Evolutionary conservation across 2,329 filamentous ascomycete species (phyloP), one percentile per base, ranked within the genome.

Genomic region (Alternaria infectoria): DNA sequence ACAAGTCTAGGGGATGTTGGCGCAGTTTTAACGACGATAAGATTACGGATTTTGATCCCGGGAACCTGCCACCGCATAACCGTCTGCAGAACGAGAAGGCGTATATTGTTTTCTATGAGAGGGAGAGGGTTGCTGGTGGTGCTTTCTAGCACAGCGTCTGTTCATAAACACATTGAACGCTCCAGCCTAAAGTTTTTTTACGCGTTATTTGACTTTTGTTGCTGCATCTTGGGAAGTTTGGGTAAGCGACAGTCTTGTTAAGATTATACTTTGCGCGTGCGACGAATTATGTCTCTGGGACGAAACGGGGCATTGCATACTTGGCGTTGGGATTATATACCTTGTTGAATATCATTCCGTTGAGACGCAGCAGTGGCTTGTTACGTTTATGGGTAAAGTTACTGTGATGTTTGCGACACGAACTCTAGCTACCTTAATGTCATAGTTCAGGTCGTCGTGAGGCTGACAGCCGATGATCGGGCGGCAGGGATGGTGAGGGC

Each of bases 41-140:
- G 58, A 81, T 85, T 12, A 81, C 76, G 4, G 87, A 90, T 65
- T 87, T 90, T 62, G 84, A 87, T 68, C 88, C 88, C 0, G 82
- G 81, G 6, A 82, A 83, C 58, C 70, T 87, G 45, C 78, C 81
- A 10, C 65, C 76, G 8, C 78, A 82, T n/a, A 83, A 86, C 46
- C 81, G 83, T 44, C 69, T 90, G 69, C 86, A 88, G 77, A 89
- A 88, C 68, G 86, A 88, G 71, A 86, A 88, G 76, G 88, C 88
- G 28, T 90, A 90, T 76, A 86, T 90, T 75, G 84, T 90, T 64
- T 90, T 90, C 78, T 90, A 88, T 75, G 86, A 87, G 79, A 74
- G 77, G 30, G 77, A 79, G 52, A 69, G 73, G 47, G 74, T 77
- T 15, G 74, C 76, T 15, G 73, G 76, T 25, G 75, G 76, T n/a